Evolutionary conservation across 306 rosid genomes (phyloP), one percentile per base, ranked within the genome.

Genomic region (Vigna hirtella): DNA sequence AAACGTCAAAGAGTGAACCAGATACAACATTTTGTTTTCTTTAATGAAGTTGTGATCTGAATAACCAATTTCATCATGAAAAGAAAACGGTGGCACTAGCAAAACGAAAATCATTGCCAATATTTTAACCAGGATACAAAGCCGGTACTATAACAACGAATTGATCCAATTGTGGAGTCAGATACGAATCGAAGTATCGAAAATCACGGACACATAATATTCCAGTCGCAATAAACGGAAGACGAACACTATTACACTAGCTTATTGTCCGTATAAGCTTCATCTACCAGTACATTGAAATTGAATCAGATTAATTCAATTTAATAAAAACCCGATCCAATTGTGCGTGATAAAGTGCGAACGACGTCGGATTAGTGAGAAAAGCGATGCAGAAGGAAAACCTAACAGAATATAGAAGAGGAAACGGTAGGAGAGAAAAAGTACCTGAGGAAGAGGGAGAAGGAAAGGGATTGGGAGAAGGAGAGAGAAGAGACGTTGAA

Each of bases 361-460:
- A 49, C 7, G 42, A 7, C 36, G 59, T 7, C 2, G 43, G n/a
- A n/a, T 61, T 2, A 10, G 20, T 16, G 16, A 12, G 16, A 14
- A 61, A 57, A 68, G 11, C 24, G 8, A 2, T 36, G 6, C 7
- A 6, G 34, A 80, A 43, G 7, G 1, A 36, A 74, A n/a, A 52
- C 1, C 18, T 24, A 40, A 34, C 16, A 9, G 26, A 32, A 73
- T 14, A 16, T 51, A 40, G 28, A 66, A 1, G 52, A 56, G 38
- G 16, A 7, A 64, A 43, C 13, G 11, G 32, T 17, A 63, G 34
- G 48, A 32, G 78, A 77, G 38, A 62, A 72, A 79, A 42, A 45
- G 64, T 79, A 90, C 90, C 92, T 59, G 83, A 59, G 64, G 64
- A 26, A 5, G 79, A 52, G 58, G 66, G 42, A 6, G 79, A 65